These are phyloP conservation scores for Candida berthetii DNA, from an alignment of 805 yeast genomes.

Conservation along the genomic window DNA sequence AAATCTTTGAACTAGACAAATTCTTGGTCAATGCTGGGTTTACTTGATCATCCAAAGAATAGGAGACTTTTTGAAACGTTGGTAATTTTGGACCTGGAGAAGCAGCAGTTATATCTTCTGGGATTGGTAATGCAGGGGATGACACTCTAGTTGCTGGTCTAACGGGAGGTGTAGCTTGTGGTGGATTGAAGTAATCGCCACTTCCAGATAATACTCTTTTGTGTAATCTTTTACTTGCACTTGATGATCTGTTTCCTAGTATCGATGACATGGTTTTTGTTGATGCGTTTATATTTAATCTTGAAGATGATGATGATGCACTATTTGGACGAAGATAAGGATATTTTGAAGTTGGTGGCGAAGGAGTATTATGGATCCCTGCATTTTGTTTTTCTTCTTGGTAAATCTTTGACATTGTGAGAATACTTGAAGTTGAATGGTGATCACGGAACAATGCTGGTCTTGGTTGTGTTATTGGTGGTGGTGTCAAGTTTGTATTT, in stretches of 20 bases:
- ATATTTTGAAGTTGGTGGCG: neutral
- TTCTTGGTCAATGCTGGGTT: constrained; percentile 2
- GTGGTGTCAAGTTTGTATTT: no score
- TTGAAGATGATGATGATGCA: neutral
- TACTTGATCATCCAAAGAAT: neutral
- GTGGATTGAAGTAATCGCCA: neutral
- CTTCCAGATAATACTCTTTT: constrained; percentile 16
- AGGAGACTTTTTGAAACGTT: constrained; percentile 6
- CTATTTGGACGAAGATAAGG: neutral
- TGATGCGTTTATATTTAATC: neutral
- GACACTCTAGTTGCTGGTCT: neutral
- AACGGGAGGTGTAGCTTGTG: neutral
- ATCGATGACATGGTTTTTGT: neutral
- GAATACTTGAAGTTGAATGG: constrained; percentile 17
- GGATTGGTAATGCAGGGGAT: neutral
- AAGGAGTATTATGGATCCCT: neutral
- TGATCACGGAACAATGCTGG: neutral
- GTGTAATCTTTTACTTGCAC: constrained; percentile 14
- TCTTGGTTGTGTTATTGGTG: neutral
- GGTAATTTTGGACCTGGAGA: constrained; percentile 14
- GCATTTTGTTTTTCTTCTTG: constrained; percentile 10
- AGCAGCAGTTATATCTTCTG: neutral
- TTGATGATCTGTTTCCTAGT: constrained; percentile 3
- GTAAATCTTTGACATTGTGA: constrained; percentile 19
- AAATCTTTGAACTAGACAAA: constrained; percentile 13